Percentiles rank a stretch among this genome's conserved stretches.
Evolutionary conservation across 1,139 yeast genomes (phyloP).

Genomic region (Pichia sp.): DNA sequence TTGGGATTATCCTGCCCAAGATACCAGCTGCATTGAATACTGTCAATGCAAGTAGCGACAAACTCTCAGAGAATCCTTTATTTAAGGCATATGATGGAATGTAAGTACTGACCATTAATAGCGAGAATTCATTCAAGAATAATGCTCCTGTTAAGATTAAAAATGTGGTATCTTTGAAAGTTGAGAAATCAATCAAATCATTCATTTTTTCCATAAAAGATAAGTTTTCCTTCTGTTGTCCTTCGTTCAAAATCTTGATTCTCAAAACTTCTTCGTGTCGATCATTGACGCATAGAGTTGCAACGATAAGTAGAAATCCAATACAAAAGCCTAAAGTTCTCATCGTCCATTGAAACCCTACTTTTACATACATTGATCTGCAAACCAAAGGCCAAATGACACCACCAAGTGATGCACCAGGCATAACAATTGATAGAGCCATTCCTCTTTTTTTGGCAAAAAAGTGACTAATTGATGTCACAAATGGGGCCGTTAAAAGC

Average conservation of each 20-base stretch:
- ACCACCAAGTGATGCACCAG: constrained; percentile 62
- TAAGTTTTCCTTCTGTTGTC: constrained; percentile 1
- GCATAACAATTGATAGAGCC: constrained; percentile 55
- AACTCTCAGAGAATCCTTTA: constrained; percentile 44
- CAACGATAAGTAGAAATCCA: constrained; percentile 31
- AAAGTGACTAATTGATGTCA: constrained; percentile 53
- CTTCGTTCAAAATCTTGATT: constrained; percentile 3
- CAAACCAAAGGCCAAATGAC: constrained; percentile 54
- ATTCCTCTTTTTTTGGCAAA: constrained; percentile 49
- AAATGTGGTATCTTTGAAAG: constrained; percentile 21
- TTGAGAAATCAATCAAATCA: constrained; percentile 19
- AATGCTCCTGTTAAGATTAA: constrained; percentile 18
- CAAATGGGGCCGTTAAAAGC: constrained; percentile 47
- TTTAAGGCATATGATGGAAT: constrained; percentile 47
- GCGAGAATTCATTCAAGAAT: constrained; percentile 38
- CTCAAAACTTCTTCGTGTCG: constrained; percentile 23
- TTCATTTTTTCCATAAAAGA: constrained; percentile 13
- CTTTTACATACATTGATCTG: constrained; percentile 39
- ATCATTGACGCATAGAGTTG: constrained; percentile 40
- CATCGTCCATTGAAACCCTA: constrained; percentile 58
- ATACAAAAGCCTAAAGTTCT: constrained; percentile 46
- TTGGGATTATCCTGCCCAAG: constrained; percentile 50
- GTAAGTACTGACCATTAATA: constrained; percentile 45
- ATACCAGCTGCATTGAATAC: constrained; percentile 53
- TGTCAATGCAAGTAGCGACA: constrained; percentile 45